Conservation (phyloP, 495 filamentous ascomycete species). For the Penicillium silybi region DNA sequence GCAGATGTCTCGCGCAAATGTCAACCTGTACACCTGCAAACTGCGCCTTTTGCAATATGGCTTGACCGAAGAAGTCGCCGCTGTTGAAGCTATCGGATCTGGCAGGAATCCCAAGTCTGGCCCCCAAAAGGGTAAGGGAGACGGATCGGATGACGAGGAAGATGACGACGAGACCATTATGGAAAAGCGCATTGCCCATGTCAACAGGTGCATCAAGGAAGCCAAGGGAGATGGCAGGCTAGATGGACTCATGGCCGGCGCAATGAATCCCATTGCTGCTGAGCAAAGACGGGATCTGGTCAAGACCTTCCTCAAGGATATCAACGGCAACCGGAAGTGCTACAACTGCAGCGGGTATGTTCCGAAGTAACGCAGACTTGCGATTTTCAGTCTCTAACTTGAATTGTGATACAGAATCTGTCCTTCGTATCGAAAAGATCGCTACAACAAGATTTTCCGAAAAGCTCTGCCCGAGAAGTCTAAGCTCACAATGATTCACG, state of each 20-base stretch:
- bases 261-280: conserved; percentile 76
- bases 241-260: conserved; percentile 50
- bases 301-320: conserved; percentile 72
- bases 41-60: conserved; percentile 82
- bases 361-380: conserved; percentile 1
- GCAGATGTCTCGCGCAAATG: conserved; percentile 64
- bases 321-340: conserved; percentile 64
- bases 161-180: conserved; percentile 62
- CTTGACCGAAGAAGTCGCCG: conserved; percentile 66
- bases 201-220: conserved; percentile 59
- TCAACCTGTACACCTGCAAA: conserved; percentile 79
- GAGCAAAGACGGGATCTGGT: conserved; percentile 70
- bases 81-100: conserved; percentile 56
- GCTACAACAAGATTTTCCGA: conserved; percentile 88
- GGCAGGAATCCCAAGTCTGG: conserved; percentile 27
- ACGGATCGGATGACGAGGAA: conserved; percentile 51
- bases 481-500: conserved; percentile 65
- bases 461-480: conserved; percentile 69
- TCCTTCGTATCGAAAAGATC: conserved; percentile 78
- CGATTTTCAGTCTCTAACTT: conserved; percentile 5
- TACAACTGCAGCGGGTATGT: conserved; percentile 65
- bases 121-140: conserved; percentile 31
- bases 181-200: conserved; percentile 63
- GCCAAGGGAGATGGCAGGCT: conserved; percentile 40
- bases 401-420: conserved; percentile 50